Percentiles rank a stretch among this genome's conserved stretches.
Conservation (phyloP, 2,329 filamentous ascomycete genomes). For the Aspergillus hiratsukae region DNA sequence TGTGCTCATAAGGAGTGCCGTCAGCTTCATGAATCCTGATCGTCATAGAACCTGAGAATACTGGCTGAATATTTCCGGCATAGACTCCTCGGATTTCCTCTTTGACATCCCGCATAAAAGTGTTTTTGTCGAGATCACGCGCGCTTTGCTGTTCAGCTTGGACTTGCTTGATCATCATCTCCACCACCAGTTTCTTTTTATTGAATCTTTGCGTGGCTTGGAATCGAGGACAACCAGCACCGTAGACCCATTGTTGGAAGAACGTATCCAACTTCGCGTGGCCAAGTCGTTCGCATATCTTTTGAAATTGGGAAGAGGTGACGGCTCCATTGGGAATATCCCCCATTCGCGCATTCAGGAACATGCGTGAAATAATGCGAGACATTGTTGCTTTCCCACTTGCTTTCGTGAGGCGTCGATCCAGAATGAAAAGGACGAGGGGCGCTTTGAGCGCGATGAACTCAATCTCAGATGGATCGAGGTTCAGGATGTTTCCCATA, state of each 20-base stretch:
- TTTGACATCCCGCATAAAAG: slow-evolving; percentile 80
- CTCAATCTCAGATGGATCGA: slow-evolving; percentile 81
- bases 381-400: slow-evolving; percentile 79
- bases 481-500: slow-evolving; percentile 69
- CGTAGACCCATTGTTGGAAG: slow-evolving; percentile 88
- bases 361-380: slow-evolving; percentile 78
- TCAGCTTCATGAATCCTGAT: slow-evolving; percentile 97
- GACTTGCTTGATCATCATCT: slow-evolving; percentile 80
- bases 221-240: slow-evolving; percentile 84
- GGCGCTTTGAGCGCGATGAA: slow-evolving; percentile 90
- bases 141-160: slow-evolving; percentile 56
- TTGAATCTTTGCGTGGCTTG: slow-evolving; percentile 87
- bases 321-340: slow-evolving; percentile 67
- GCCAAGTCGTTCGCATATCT: slow-evolving; percentile 80
- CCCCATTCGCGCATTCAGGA: slow-evolving; percentile 80
- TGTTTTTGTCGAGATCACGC: slow-evolving; percentile 61
- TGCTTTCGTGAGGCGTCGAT: slow-evolving; percentile 83
- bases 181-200: slow-evolving; percentile 93
- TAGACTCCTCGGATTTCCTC: slow-evolving; percentile 69
- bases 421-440: slow-evolving; percentile 86
- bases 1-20: slow-evolving; percentile 96
- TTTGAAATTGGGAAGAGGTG: slow-evolving; percentile 71
- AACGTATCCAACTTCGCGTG: slow-evolving; percentile 84
- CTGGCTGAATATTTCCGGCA: slow-evolving; percentile 65
- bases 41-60: slow-evolving; percentile 95